These are phyloP conservation scores for Hypseocharis bilobata DNA, from an alignment of 441 rosid genomes.

Conservation along the genomic window DNA sequence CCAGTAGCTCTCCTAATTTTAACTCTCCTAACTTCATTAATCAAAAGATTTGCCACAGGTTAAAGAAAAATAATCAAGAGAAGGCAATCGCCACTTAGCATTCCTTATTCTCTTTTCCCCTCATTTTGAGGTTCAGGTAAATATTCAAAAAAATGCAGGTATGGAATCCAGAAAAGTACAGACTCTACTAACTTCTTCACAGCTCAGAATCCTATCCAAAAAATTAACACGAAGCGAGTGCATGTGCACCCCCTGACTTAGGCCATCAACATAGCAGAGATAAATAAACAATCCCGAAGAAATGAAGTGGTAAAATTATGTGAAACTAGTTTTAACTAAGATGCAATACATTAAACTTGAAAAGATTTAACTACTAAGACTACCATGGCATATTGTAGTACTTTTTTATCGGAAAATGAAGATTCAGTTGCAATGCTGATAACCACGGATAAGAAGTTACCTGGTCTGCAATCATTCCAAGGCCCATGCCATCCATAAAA, in stretches of 20 bases:
- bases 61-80: slow-evolving; percentile 18
- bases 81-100: neutral
- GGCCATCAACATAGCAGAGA: too few species aligned
- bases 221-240: neutral
- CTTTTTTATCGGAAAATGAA: neutral
- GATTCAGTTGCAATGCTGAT: neutral
- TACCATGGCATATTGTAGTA: neutral
- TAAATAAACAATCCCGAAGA: too few species aligned
- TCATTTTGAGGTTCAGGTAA: neutral
- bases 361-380: neutral
- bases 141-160: neutral
- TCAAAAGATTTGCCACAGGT: slow-evolving; percentile 18
- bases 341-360: neutral
- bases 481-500: slow-evolving; percentile 94
- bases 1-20: slow-evolving; percentile 75
- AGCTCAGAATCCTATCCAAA: neutral
- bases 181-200: neutral
- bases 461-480: slow-evolving; percentile 87
- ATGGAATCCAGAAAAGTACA: neutral
- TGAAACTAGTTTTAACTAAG: neutral
- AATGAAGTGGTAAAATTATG: too few species aligned
- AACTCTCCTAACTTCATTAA: slow-evolving; percentile 66
- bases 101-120: neutral
- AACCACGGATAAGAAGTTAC: slow-evolving; percentile 28
- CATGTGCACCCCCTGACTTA: too few species aligned